Base-by-base conservation (phyloP, 2,329 filamentous ascomycete genomes). In the Trichoderma atrobrunneum region DNA sequence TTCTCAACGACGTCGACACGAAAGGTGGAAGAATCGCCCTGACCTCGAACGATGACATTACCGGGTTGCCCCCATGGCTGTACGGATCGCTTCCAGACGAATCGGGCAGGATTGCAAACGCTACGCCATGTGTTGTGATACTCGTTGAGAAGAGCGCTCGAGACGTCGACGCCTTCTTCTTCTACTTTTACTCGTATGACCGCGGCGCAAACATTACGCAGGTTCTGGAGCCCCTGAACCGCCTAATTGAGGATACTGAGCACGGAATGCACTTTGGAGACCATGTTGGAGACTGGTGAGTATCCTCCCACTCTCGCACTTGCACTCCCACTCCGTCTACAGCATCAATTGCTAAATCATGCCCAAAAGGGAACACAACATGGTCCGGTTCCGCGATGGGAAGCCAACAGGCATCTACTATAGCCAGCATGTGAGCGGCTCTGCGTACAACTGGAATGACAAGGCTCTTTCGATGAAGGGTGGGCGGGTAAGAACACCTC, bases 101-200 rank as follows among this genome's bases (percentile, higher is more conserved):
- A 5, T 43, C 65, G 14, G 65, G 65, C 34, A 43, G 26, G 26
- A 60, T 68, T 36, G 65, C 34, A 43, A 59, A 68, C 8, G 54
- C 65, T 6, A 68, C 65, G 18, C 65, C 65, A 30, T 68, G 54
- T 24, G 54, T 60, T 6, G 54, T 68, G 12, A 32, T 68, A 7
- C 54, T 68, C 1, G 65, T 68, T 16, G 54, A 68, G 14, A 34
- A 28, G 26, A 68, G 54, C 2, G 3, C 65, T 21, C 34, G 34
- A 24, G 34, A 60, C 7, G 34, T 68, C 5, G 54, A 68, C 7
- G 65, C 65, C 12, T 68, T 68, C 24, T 68, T 43, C 16, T 68
- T 68, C 54, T 68, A 68, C 24, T 68, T 68, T 21, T 68, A 68
- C 14, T 68, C 65, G 1, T 68, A 68, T n/a, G 54, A 68, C 43